These are phyloP conservation scores for Boletus mariae DNA, from an alignment of 1,284 basidiomycete species.

Conservation along the genomic window DNA sequence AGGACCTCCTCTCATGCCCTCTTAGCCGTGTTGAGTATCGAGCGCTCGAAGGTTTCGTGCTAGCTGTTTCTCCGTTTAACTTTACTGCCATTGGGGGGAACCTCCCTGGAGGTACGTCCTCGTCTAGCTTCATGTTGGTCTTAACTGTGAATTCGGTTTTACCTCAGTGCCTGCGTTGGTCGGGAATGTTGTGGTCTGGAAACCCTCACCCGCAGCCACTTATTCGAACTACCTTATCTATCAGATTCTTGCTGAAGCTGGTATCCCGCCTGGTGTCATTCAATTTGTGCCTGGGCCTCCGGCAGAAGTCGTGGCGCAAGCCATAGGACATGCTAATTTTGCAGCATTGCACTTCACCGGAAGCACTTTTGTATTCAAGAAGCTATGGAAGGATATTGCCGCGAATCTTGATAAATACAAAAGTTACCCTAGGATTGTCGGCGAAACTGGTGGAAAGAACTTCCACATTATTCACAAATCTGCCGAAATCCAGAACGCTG, in stretches of 20 bases:
- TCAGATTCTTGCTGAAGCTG: constrained; percentile 92
- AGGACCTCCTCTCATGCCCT: constrained; percentile 5
- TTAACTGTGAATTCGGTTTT: constrained; percentile 1
- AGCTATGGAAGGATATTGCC: constrained; percentile 96
- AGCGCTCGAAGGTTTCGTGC: constrained; percentile 93
- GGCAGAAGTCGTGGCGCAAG: constrained; percentile 77
- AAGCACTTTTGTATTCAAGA: constrained; percentile 90
- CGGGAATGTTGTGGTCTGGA: constrained; percentile 96
- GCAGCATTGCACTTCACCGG: constrained; percentile 96
- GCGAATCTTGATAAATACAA: constrained; percentile 83
- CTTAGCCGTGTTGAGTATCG: constrained; percentile 91
- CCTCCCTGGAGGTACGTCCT: constrained; percentile 63
- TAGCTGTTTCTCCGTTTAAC: constrained; percentile 98
- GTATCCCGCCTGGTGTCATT: constrained; percentile 91
- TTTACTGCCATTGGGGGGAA: constrained; percentile 98
- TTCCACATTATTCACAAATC: constrained; percentile 92
- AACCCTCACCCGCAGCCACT: constrained; percentile 92
- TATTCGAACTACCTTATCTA: constrained; percentile 94
- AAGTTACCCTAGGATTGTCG: constrained; percentile 92
- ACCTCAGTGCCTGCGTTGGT: constrained; percentile 80
- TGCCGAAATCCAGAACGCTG: constrained; percentile 86
- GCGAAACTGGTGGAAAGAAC: constrained; percentile 98
- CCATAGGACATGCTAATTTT: constrained; percentile 77
- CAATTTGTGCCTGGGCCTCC: constrained; percentile 94
- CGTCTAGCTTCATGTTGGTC: constrained; percentile 1